These are phyloP conservation scores for Fonsecaea nubica DNA, from an alignment of 2,329 filamentous ascomycete genomes.

Conservation along the genomic window DNA sequence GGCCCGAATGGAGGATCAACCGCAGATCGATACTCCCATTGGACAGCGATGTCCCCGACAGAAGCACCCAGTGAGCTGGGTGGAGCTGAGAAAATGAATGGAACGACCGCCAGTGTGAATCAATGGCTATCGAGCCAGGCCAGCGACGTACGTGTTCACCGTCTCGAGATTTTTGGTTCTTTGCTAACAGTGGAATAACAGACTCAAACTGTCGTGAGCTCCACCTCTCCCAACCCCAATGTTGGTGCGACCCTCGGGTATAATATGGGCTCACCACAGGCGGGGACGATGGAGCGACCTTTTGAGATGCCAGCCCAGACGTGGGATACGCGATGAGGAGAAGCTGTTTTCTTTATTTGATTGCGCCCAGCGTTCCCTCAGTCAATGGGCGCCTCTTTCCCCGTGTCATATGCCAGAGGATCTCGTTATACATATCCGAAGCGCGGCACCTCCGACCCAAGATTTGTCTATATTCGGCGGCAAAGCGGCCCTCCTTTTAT, in stretches of 20 bases:
- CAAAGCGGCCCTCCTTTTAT: background rate
- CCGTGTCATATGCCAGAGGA: background rate
- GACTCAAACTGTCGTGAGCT: constrained; percentile 25
- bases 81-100: constrained; percentile 19
- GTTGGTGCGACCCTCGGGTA: constrained; percentile 18
- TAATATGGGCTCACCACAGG: constrained; percentile 22
- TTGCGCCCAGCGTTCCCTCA: background rate
- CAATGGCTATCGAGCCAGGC: constrained; percentile 37
- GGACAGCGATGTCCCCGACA: constrained; percentile 34
- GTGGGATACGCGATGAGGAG: constrained; percentile 27
- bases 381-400: background rate
- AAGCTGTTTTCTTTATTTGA: background rate
- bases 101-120: constrained; percentile 28
- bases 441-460: background rate
- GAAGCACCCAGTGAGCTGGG: constrained; percentile 29
- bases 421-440: background rate
- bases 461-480: background rate
- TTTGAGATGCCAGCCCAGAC: constrained; percentile 35
- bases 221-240: constrained; percentile 21
- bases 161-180: background rate
- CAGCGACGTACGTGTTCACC: constrained; percentile 30
- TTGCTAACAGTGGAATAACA: constrained; percentile 14
- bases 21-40: constrained; percentile 30
- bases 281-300: constrained; percentile 28
- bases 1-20: constrained; percentile 14